Percentiles rank a stretch among this genome's conserved stretches.
phyloP scores from a whole-genome alignment of 164 flowering plant genomes.

The Euptelea pleiosperma region DNA sequence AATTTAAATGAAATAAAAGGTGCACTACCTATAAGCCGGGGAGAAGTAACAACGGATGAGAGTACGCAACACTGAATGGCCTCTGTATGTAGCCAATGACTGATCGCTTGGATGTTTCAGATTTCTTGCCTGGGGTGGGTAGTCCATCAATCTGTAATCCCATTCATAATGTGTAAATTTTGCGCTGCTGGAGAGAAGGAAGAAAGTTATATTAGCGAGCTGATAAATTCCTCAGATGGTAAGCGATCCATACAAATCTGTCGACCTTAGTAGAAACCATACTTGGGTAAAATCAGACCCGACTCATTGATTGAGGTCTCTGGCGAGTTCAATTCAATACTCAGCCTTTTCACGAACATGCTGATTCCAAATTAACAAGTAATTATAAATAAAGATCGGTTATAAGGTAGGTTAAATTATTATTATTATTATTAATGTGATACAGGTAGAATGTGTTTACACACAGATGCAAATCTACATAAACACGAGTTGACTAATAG shows the following conservation, averaged over 20 bases:
- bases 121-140: constrained; percentile 45
- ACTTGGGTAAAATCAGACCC: constrained; percentile 3
- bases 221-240: not conserved
- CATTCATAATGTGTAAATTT: constrained; percentile 37
- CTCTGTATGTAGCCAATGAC: constrained; percentile 67
- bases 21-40: constrained; percentile 55
- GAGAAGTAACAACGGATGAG: constrained; percentile 84
- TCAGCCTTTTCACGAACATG: constrained; percentile 10
- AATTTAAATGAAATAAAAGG: not conserved
- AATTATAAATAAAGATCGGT: not conserved
- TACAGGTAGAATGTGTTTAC: not conserved
- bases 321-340: too few species aligned
- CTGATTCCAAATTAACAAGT: too few species aligned
- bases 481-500: too few species aligned
- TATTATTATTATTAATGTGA: not conserved
- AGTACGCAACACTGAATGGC: constrained; percentile 73
- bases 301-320: constrained; percentile 12
- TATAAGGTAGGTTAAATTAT: not conserved
- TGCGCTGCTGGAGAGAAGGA: constrained; percentile 19
- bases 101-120: constrained; percentile 61
- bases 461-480: not conserved
- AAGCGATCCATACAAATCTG: constrained; percentile 3
- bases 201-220: constrained; percentile 6
- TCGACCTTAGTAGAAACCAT: not conserved
- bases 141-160: constrained; percentile 84